Conservation (phyloP, 2,329 filamentous ascomycete genomes). For the Ceratocystiopsis minuta region DNA sequence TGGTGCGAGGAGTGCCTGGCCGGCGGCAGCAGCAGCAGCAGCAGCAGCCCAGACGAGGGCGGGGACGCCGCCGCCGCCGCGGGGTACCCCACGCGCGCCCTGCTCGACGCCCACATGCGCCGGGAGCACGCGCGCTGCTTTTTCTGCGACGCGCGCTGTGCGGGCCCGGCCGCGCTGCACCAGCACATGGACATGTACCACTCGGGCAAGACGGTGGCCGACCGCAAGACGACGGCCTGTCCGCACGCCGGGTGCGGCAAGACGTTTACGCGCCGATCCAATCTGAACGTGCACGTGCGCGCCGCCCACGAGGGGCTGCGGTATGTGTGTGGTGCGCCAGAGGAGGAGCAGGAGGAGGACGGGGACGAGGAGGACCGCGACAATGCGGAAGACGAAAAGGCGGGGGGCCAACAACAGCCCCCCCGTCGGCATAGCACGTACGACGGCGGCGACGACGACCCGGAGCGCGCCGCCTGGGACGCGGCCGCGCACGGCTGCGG, state of each 20-base stretch:
- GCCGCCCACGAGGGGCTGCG: conserved; percentile 58
- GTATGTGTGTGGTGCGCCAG: conserved; percentile 50
- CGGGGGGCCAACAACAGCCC: background rate
- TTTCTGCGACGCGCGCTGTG: conserved; percentile 53
- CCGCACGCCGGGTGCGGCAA: conserved; percentile 50
- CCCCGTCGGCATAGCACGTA: background rate
- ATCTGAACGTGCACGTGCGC: conserved; percentile 62
- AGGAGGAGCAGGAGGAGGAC: background rate
- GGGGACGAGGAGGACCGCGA: background rate
- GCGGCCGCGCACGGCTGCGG: conserved; percentile 49
- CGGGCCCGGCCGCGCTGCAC: conserved; percentile 48
- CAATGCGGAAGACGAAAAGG: background rate
- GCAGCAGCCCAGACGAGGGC: conserved; percentile 13
- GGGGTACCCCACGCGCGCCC: conserved; percentile 53
- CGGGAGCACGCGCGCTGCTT: conserved; percentile 58
- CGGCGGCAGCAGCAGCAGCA: too few species aligned
- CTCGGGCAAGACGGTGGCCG: conserved; percentile 39
- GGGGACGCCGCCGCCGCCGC: background rate
- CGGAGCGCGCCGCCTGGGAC: conserved; percentile 45
- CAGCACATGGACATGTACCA: conserved; percentile 67
- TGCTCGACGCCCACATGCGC: conserved; percentile 57
- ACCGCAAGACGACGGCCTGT: conserved; percentile 50
- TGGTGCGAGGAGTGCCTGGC: conserved; percentile 58
- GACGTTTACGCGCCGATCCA: conserved; percentile 67
- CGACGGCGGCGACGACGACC: conserved; percentile 21